Evolutionary conservation across 169 alveolate species (phyloP).

Genomic region (Plasmodium vinckei): DNA sequence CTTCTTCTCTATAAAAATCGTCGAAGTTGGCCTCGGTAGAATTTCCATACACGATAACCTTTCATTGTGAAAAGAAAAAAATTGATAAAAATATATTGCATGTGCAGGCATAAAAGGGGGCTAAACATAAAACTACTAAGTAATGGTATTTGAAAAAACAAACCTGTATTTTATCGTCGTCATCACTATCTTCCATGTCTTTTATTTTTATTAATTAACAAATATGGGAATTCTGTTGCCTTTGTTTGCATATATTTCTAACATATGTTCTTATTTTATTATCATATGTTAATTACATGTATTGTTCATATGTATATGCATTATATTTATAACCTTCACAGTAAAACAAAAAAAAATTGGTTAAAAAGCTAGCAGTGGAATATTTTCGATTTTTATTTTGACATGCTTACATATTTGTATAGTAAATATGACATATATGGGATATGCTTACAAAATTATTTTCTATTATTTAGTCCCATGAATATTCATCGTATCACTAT

Average conservation of each 20-base stretch:
- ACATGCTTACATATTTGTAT: too few relatives aligned
- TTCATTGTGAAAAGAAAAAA: not conserved
- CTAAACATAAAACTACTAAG: not conserved
- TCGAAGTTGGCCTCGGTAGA: conserved; percentile 70
- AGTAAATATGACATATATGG: too few relatives aligned
- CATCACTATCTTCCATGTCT: conserved; percentile 67
- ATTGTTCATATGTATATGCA: not conserved
- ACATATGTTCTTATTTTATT: not conserved
- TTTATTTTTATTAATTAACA: not conserved
- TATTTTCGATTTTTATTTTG: too few relatives aligned
- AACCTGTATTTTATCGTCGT: conserved; percentile 60
- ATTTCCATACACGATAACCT: conserved; percentile 73
- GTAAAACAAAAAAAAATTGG: too few relatives aligned
- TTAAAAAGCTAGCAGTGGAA: too few relatives aligned
- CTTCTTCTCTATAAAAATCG: conserved; percentile 58
- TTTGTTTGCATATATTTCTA: not conserved
- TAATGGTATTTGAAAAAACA: not conserved
- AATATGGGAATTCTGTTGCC: not conserved
- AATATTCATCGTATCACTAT: too few relatives aligned
- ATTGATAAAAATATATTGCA: not conserved
- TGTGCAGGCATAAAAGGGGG: not conserved
- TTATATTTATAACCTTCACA: too few relatives aligned
- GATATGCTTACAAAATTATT: too few relatives aligned
- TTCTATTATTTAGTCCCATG: too few relatives aligned
- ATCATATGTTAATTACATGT: not conserved